phyloP scores from a whole-genome alignment of 108 stramenopile genomes.

The Skeletonema menzelii region DNA sequence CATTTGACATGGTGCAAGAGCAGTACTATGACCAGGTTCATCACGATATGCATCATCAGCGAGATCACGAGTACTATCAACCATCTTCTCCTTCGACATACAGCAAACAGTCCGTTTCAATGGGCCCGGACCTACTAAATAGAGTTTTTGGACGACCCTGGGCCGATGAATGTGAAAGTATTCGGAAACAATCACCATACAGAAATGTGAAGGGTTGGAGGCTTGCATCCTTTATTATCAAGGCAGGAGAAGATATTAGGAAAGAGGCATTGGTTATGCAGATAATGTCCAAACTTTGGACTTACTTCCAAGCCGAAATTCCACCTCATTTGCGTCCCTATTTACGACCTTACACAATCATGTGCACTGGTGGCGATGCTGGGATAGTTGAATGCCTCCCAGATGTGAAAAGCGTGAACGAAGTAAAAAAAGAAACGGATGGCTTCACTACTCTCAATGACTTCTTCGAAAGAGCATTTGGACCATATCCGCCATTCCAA shows the following conservation, averaged over 20 bases:
- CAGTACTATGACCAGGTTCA: conserved; percentile 69
- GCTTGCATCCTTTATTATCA: conserved; percentile 85
- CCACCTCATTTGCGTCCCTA: conserved; percentile 67
- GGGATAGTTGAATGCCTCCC: conserved; percentile 86
- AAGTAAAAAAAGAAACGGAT: conserved; percentile 84
- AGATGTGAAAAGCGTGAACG: conserved; percentile 86
- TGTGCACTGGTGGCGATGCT: conserved; percentile 87
- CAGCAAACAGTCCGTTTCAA: conserved; percentile 24
- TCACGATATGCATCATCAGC: conserved; percentile 53
- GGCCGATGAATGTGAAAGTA: conserved; percentile 69
- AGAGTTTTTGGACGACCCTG: conserved; percentile 79
- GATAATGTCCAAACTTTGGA: conserved; percentile 71
- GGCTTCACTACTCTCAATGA: conserved; percentile 71
- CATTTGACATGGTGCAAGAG: conserved; percentile 62
- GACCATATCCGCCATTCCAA: conserved; percentile 44
- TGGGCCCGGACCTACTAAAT: conserved; percentile 54
- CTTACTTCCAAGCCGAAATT: conserved; percentile 81
- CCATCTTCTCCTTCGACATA: not conserved
- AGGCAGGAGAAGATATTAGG: conserved; percentile 91
- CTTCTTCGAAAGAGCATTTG: conserved; percentile 81
- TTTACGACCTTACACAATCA: conserved; percentile 87
- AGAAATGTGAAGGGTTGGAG: conserved; percentile 81
- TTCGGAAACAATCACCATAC: conserved; percentile 73
- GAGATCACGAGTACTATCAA: conserved; percentile 18
- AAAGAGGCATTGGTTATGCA: conserved; percentile 90